Evolutionary conservation across 164 flowering plant genomes (phyloP).

Genomic region (Buxus sempervirens): DNA sequence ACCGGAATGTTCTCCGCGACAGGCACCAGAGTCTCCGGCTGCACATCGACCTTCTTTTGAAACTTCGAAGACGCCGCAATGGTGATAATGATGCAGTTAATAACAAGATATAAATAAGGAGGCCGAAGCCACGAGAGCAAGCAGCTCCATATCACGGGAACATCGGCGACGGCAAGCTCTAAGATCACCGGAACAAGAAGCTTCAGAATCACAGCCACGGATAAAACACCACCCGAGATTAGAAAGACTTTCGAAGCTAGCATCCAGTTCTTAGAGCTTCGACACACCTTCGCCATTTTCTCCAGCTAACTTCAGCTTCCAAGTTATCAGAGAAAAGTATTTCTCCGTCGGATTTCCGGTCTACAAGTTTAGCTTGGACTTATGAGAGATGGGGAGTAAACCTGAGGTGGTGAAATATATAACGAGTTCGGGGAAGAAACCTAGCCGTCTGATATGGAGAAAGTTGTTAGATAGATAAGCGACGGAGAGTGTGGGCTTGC

Average conservation of each 20-base stretch:
- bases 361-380: background rate
- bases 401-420: background rate
- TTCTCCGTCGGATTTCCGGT: background rate
- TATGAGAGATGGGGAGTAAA: background rate
- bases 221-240: slow-evolving; percentile 38
- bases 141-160: slow-evolving; percentile 45
- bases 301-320: background rate
- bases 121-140: slow-evolving; percentile 55
- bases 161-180: slow-evolving; percentile 29
- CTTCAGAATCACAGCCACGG: slow-evolving; percentile 41
- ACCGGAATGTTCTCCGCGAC: background rate
- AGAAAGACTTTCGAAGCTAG: slow-evolving; percentile 33
- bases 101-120: slow-evolving; percentile 74
- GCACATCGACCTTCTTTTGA: slow-evolving; percentile 23
- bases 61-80: slow-evolving; percentile 78
- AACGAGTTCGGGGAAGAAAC: slow-evolving; percentile 1
- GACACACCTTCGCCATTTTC: slow-evolving; percentile 17
- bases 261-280: slow-evolving; percentile 14
- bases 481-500: background rate
- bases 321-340: no score
- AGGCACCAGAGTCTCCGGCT: slow-evolving; percentile 9
- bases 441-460: slow-evolving; percentile 12
- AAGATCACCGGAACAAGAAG: slow-evolving; percentile 33
- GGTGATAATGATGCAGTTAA: slow-evolving; percentile 77
- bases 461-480: no score